These are phyloP conservation scores for Penicillium bialowiezense DNA, from an alignment of 495 filamentous ascomycete species.

Conservation along the genomic window DNA sequence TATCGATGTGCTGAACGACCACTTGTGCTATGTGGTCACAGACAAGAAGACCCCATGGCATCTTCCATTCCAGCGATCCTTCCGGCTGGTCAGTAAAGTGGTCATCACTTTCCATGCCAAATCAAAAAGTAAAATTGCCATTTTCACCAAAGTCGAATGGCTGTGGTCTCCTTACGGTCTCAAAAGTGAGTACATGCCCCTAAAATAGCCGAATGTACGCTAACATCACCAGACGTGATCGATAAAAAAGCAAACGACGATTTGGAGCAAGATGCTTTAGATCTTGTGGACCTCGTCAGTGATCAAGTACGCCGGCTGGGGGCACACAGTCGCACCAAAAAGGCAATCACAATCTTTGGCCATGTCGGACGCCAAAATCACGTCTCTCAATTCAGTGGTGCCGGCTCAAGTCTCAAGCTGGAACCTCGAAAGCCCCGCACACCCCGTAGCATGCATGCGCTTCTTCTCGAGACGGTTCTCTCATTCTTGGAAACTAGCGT, in stretches of 20 bases:
- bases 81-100: conserved; percentile 84
- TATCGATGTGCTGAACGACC: conserved; percentile 89
- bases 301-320: conserved; percentile 83
- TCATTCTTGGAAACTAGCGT: conserved; percentile 68
- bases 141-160: conserved; percentile 89
- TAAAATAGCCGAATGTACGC: conserved; percentile 6
- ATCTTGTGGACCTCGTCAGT: conserved; percentile 78
- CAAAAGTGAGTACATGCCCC: conserved; percentile 45
- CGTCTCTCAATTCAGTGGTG: conserved; percentile 58
- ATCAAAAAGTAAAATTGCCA: conserved; percentile 84
- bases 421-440: conserved; percentile 56
- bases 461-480: conserved; percentile 66
- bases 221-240: conserved; percentile 53
- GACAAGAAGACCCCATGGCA: conserved; percentile 89
- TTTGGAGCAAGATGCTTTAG: conserved; percentile 76
- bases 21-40: conserved; percentile 91
- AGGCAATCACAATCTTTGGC: conserved; percentile 88
- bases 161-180: conserved; percentile 60
- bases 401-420: conserved; percentile 34
- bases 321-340: conserved; percentile 78
- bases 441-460: conserved; percentile 61
- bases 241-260: conserved; percentile 78
- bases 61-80: conserved; percentile 73
- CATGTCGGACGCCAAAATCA: conserved; percentile 72
- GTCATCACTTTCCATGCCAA: conserved; percentile 92